phyloP scores from a whole-genome alignment of 1,284 basidiomycete genomes.

The Sphaerobolus stellatus region DNA sequence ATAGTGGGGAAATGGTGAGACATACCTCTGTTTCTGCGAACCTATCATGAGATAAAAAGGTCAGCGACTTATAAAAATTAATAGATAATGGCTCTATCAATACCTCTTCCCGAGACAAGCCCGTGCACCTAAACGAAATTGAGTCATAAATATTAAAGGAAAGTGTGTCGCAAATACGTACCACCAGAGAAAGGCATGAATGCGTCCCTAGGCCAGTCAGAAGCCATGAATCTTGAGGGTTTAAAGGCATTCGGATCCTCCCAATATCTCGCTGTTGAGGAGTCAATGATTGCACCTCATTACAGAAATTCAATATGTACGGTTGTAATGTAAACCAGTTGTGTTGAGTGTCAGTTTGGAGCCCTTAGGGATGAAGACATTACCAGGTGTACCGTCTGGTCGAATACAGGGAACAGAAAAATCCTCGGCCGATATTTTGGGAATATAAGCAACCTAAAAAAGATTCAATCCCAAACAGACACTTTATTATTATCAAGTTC shows the following conservation, averaged over 20 bases:
- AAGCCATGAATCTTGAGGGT: conserved; percentile 51
- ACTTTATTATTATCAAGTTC: not conserved
- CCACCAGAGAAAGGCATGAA: conserved; percentile 56
- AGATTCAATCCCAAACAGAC: not conserved
- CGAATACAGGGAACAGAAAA: conserved; percentile 32
- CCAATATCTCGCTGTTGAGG: conserved; percentile 52
- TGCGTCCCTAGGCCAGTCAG: conserved; percentile 49
- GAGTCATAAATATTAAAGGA: not conserved
- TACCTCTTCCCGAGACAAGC: conserved; percentile 55
- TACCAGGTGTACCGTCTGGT: conserved; percentile 37
- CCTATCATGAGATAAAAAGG: too few relatives aligned
- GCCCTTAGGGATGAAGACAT: conserved; percentile 46
- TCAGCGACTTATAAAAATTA: not conserved
- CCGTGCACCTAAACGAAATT: conserved; percentile 35
- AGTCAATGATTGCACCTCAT: conserved; percentile 3
- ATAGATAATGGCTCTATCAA: not conserved
- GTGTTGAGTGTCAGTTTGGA: conserved; percentile 41
- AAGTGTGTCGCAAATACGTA: conserved; percentile 16
- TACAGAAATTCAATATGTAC: conserved; percentile 24
- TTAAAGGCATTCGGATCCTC: conserved; percentile 49
- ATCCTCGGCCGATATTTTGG: conserved; percentile 51
- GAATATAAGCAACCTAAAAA: conserved; percentile 42
- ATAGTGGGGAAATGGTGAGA: too few relatives aligned
- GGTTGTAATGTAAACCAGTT: conserved; percentile 47
- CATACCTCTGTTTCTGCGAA: not conserved